Evolutionary conservation across 306 rosid genomes (phyloP), one percentile per base, ranked within the genome.

Genomic region (Lupinus albus): DNA sequence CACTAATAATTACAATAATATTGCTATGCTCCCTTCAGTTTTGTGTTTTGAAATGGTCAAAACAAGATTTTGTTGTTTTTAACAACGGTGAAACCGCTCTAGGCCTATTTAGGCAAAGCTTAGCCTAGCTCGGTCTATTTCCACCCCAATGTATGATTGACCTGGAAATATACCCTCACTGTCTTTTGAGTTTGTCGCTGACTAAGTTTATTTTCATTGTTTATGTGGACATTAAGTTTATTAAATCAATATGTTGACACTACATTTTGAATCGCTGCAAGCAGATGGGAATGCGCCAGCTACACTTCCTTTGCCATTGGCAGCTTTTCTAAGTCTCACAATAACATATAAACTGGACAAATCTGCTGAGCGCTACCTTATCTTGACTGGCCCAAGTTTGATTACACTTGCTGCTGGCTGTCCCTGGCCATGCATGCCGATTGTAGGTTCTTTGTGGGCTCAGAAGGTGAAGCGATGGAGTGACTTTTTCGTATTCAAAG

Each of bases 401-500:
- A 91, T 86, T 73, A 47, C 75, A 68, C 90, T 93, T 61, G 81
- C 99, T 56, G 84, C 97, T 13, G 92, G 92, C 50, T 90, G 97
- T 73, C 96, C 97, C n/a, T 93, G 99, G 97, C 99, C 99, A 38
- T 90, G 99, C 79, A 93, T 93, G 99, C 92, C 97, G 49, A 90
- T 93, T 54, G 95, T 88, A 33, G 91, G 95, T 38, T 87, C 99
- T 75, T 84, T 93, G 55, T 93, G 99, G 99, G 88, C 97, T 64
- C 99, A 90, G 83, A 93, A 90, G 82, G 99, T 93, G 42, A 93
- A 88, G 78, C 86, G 94, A 18, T 90, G 97, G 99, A 85, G 91
- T 48, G 97, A 93, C 80, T 93, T 86, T 74, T 89, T 93, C 36
- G 72, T 82, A 70, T 88, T 93, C 73, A 80, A 88, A 35, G 97